Conservation (phyloP, 2,329 filamentous ascomycete genomes). For the Scedosporium apiospermum region DNA sequence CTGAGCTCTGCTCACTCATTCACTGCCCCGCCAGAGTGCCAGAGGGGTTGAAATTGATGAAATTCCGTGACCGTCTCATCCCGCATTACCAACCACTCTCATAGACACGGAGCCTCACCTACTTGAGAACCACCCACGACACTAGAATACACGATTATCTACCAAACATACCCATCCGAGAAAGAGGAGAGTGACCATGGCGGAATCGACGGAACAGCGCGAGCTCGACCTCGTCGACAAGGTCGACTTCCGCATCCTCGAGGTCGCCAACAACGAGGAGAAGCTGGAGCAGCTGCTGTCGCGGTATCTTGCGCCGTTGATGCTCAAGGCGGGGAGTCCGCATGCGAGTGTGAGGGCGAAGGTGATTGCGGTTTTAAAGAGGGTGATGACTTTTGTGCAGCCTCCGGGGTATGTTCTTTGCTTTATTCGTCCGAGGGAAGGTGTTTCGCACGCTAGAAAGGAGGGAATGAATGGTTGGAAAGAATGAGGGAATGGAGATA, state of each 20-base stretch:
- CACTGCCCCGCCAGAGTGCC: background rate
- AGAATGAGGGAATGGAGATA: background rate
- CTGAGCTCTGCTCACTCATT: background rate
- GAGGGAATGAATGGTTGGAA: background rate
- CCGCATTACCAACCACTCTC: background rate
- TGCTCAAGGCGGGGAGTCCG: slow-evolving; percentile 80
- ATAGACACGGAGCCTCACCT: too few species aligned
- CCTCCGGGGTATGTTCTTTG: slow-evolving; percentile 32
- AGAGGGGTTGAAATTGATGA: background rate
- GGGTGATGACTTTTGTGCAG: slow-evolving; percentile 46
- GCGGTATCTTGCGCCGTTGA: slow-evolving; percentile 68
- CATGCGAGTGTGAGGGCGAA: slow-evolving; percentile 73
- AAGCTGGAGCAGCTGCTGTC: slow-evolving; percentile 73
- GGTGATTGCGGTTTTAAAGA: slow-evolving; percentile 40
- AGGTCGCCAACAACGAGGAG: slow-evolving; percentile 70
- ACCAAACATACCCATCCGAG: background rate
- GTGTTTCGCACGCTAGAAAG: background rate
- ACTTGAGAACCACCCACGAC: too few species aligned
- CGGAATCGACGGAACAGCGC: slow-evolving; percentile 46
- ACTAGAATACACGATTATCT: too few species aligned
- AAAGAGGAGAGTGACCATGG: slow-evolving; percentile 18
- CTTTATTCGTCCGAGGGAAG: background rate
- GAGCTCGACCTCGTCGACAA: slow-evolving; percentile 78
- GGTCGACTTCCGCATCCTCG: slow-evolving; percentile 72
- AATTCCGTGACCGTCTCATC: background rate